Conservation (phyloP, 1,284 basidiomycete species). For the Sutorius eximius region DNA sequence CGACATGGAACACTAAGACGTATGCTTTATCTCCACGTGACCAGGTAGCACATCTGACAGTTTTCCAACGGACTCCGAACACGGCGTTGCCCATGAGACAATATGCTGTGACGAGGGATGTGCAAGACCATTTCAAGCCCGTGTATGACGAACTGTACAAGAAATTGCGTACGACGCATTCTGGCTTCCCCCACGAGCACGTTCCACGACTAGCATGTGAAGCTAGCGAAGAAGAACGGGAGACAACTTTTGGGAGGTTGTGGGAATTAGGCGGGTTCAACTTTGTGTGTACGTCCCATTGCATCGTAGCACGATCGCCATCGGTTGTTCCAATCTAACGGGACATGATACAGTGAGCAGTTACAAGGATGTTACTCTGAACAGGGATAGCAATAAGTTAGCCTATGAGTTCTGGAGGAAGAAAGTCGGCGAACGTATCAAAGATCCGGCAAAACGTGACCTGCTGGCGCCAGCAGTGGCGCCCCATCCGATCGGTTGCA, state of each 20-base stretch:
- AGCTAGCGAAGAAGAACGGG: conserved; percentile 11
- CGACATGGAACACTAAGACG: background rate
- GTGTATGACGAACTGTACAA: conserved; percentile 12
- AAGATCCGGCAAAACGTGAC: conserved; percentile 15
- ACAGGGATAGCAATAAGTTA: conserved; percentile 3
- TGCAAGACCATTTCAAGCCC: conserved; percentile 18
- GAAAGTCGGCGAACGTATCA: conserved; percentile 16
- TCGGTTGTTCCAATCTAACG: background rate
- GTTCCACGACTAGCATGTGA: background rate
- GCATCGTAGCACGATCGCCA: background rate
- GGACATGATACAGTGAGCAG: background rate
- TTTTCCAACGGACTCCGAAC: conserved; percentile 25
- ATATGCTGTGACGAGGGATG: background rate
- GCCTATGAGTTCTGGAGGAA: conserved; percentile 20
- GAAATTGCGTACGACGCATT: background rate
- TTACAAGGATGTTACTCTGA: background rate
- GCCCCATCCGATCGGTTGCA: conserved; percentile 23
- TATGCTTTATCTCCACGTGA: background rate
- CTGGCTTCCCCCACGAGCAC: background rate
- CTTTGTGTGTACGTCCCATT: conserved; percentile 4
- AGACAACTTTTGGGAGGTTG: conserved; percentile 12
- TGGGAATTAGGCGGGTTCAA: conserved; percentile 13
- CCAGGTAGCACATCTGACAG: conserved; percentile 14
- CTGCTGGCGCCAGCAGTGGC: conserved; percentile 13
- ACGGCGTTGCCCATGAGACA: conserved; percentile 17